Percentiles rank a stretch among this genome's conserved stretches.
Conservation (phyloP, 1,284 basidiomycete genomes). For the Spongispora temasekensis region DNA sequence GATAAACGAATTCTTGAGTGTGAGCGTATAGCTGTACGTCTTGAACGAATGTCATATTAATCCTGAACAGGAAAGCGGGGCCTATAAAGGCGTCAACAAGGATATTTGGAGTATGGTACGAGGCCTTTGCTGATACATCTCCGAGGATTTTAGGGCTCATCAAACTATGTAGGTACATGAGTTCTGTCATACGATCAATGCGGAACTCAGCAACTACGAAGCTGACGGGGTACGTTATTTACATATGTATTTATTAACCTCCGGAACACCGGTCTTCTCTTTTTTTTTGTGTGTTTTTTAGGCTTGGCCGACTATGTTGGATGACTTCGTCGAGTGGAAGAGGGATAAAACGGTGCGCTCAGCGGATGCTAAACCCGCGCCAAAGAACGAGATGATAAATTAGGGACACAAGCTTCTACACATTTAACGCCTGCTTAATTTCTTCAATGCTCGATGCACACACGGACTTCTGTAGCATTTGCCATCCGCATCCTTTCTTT, state of each 20-base stretch:
- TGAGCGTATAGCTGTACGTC: constrained; percentile 36
- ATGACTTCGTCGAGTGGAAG: constrained; percentile 74
- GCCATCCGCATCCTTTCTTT: constrained; percentile 3
- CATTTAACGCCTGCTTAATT: constrained; percentile 17
- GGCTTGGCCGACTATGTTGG: constrained; percentile 79
- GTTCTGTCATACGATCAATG: constrained; percentile 67
- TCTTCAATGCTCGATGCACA: no score
- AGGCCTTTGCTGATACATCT: constrained; percentile 8
- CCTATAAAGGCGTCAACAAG: constrained; percentile 75
- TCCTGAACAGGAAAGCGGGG: constrained; percentile 52
- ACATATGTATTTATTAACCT: constrained; percentile 1
- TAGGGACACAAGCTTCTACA: constrained; percentile 11
- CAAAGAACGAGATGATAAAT: constrained; percentile 7
- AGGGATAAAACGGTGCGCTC: constrained; percentile 28
- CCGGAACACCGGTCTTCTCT: constrained; percentile 2
- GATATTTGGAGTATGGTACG: constrained; percentile 84
- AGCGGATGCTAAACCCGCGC: constrained; percentile 1
- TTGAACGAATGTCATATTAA: constrained; percentile 6
- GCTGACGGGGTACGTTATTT: constrained; percentile 57
- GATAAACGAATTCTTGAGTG: constrained; percentile 63
- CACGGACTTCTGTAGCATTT: constrained; percentile 14
- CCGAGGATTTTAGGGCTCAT: constrained; percentile 9
- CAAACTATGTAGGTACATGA: constrained; percentile 57
- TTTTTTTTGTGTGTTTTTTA: constrained; percentile 34
- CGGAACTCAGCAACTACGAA: constrained; percentile 63